A percentile compares a stretch with the other conserved stretches of the same genome.
phyloP scores from a whole-genome alignment of 129 eudicot species.

The Rutidosis leptorrhynchoides region DNA sequence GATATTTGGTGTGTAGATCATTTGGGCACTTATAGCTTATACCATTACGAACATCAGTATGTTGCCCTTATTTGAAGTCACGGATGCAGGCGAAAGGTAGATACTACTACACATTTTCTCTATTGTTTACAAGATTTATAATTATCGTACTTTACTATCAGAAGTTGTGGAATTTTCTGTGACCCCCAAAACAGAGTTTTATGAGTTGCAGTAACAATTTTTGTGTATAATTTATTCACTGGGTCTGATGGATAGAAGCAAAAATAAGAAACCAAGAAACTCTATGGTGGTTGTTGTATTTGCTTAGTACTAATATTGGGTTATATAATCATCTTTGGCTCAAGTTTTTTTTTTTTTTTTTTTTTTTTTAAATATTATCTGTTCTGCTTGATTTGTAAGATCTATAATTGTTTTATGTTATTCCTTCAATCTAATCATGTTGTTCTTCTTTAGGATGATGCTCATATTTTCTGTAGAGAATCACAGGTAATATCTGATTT shows the following conservation, averaged over 20 bases:
- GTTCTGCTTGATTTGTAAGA: not conserved
- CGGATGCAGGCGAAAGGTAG: slow-evolving; percentile 39
- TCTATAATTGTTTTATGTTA: not conserved
- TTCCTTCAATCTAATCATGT: slow-evolving; percentile 18
- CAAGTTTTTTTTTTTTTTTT: too few relatives aligned
- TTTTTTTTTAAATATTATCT: too few relatives aligned
- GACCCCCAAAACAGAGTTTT: too few relatives aligned
- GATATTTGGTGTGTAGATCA: slow-evolving; percentile 47
- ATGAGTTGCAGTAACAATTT: too few relatives aligned
- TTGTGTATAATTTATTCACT: too few relatives aligned
- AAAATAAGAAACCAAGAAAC: too few relatives aligned
- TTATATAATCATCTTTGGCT: too few relatives aligned
- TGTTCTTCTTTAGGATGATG: slow-evolving; percentile 69
- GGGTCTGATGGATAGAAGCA: too few relatives aligned
- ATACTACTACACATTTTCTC: not conserved
- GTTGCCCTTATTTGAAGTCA: slow-evolving; percentile 25
- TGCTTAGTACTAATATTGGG: too few relatives aligned
- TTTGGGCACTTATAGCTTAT: slow-evolving; percentile 55
- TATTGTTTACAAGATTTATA: not conserved
- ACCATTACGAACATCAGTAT: slow-evolving; percentile 30
- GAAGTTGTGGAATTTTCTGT: too few relatives aligned
- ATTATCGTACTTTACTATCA: not conserved
- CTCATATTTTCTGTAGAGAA: slow-evolving; percentile 98
- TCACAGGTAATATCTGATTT: slow-evolving; percentile 58
- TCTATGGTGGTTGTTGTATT: too few relatives aligned